Evolutionary conservation across 129 eudicot species (phyloP), one percentile per base, ranked within the genome.

Genomic region (Flaveria robusta): DNA sequence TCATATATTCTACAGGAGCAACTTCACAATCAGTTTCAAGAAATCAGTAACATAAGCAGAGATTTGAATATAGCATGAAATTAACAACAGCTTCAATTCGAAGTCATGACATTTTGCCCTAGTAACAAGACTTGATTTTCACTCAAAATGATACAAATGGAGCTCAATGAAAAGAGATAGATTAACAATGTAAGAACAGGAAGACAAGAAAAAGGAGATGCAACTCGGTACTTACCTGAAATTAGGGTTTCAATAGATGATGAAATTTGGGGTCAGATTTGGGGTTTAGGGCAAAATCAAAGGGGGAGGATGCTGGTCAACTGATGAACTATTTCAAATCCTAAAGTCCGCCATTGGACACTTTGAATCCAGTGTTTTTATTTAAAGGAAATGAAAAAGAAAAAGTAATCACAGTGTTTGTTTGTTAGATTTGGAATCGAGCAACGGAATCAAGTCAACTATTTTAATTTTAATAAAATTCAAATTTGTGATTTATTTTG

Each of bases 71-170:
- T 3, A 74, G 70, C 62, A 43, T 18, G 31, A 62, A 13, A 11
- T n/a, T 11, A 60, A 52, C 3, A 62, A n/a, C 9, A 62, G 16
- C 59, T 46, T 75, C 63, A 63, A 63, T 27, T 1, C 42, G 66
- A 64, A 47, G 14, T 60, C n/a, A 75, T 59, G 9, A n/a, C 68
- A 45, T n/a, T 74, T 9, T 62, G 60, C 71, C 79, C 71, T 75
- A 47, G 47, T 20, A 47, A 49, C n/a, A 34, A 65, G 6, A 46
- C n/a, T 20, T 64, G 64, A 49, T 46, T 64, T 63, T 75, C 18
- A 65, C 14, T 2, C 10, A 43, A 43, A 19, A 65, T 7, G 65
- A 65, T n/a, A 64, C 26, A 34, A 37, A 64, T 26, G 27, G 1
- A 46, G 7, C 50, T 46, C 58, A 27, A 27, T 47, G 46, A 45